Conservation (phyloP, 306 rosid species). For the Abrus precatorius region DNA sequence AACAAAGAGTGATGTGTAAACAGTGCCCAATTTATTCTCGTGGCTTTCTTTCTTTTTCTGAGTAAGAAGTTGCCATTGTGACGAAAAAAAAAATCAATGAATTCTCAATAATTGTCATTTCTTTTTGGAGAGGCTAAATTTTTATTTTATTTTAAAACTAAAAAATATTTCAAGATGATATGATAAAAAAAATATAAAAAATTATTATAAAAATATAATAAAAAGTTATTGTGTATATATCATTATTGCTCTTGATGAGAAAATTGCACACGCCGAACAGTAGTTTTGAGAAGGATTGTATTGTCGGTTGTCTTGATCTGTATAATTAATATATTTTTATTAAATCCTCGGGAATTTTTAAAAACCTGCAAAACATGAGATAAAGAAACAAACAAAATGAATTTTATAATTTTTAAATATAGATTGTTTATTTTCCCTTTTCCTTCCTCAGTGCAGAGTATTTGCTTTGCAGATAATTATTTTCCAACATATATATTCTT, state of each 20-base stretch:
- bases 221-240: too few species aligned
- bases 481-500: too few species aligned
- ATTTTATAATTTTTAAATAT: not conserved
- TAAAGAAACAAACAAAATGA: not conserved
- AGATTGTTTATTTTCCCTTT: not conserved
- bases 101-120: not conserved
- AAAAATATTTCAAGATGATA: too few species aligned
- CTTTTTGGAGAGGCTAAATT: not conserved
- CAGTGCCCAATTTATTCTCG: not conserved
- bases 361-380: not conserved
- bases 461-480: not conserved
- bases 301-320: conserved; percentile 15
- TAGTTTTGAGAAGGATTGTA: conserved; percentile 19
- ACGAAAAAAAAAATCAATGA: conserved; percentile 23
- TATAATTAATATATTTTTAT: not conserved
- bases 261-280: not conserved
- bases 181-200: too few species aligned
- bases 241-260: too few species aligned
- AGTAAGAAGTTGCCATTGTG: not conserved
- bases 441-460: not conserved
- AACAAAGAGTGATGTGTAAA: too few species aligned
- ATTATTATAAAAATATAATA: too few species aligned
- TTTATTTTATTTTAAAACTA: not conserved
- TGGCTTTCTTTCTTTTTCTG: not conserved
- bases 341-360: not conserved